Evolutionary conservation across 805 yeast species (phyloP).

Genomic region (Tetrapisispora fleetii): DNA sequence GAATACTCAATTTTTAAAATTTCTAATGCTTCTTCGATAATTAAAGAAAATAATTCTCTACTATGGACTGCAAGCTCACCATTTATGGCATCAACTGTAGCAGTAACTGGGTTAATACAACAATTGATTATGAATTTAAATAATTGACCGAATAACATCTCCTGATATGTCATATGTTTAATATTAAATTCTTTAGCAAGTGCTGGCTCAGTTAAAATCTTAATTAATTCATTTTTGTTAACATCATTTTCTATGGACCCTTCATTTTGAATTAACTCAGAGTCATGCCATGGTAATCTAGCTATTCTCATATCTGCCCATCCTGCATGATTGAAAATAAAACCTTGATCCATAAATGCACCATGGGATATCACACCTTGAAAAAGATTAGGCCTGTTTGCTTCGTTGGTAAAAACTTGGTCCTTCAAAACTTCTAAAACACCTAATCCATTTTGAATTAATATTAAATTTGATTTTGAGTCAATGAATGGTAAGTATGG

Average conservation of each 20-base stretch:
- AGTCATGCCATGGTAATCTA: conserved; percentile 37
- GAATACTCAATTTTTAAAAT: conserved; percentile 23
- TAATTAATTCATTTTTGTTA: conserved; percentile 20
- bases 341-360: conserved; percentile 43
- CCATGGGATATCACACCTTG: conserved; percentile 85
- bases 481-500: conserved; percentile 44
- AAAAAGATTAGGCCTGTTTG: conserved; percentile 47
- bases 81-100: conserved; percentile 66
- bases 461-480: conserved; percentile 47
- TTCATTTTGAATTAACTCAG: conserved; percentile 15
- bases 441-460: conserved; percentile 90
- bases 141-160: conserved; percentile 49
- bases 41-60: conserved; percentile 24
- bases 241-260: conserved; percentile 8
- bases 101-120: conserved; percentile 76
- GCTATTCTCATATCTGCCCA: conserved; percentile 54
- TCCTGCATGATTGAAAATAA: conserved; percentile 53
- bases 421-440: conserved; percentile 47
- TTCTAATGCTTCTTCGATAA: conserved; percentile 29
- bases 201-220: conserved; percentile 17
- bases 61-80: conserved; percentile 59
- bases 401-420: conserved; percentile 43
- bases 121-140: conserved; percentile 73
- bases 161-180: conserved; percentile 33
- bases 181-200: conserved; percentile 24